A percentile compares a stretch with the other conserved stretches of the same genome.
Evolutionary conservation across 2,329 filamentous ascomycete species (phyloP).

Genomic region (Didymella pinodella): DNA sequence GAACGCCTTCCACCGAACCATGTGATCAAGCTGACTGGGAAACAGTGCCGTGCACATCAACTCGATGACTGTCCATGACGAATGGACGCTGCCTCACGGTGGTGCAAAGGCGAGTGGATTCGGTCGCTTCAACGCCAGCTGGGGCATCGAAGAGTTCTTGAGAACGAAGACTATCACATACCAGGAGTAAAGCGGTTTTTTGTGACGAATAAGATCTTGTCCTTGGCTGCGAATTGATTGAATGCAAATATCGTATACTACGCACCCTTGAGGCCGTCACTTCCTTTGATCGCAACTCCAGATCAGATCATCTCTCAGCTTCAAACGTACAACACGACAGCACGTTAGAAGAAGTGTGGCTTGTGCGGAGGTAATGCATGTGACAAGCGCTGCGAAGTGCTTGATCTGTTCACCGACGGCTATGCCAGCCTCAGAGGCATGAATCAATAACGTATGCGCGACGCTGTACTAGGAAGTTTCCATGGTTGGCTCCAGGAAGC

Average conservation of each 20-base stretch:
- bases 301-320: neutral
- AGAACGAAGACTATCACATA: constrained; percentile 54
- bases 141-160: constrained; percentile 59
- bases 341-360: neutral
- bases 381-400: neutral
- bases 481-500: neutral
- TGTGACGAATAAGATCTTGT: neutral
- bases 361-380: constrained; percentile 2
- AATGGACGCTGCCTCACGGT: constrained; percentile 58
- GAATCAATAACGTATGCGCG: neutral
- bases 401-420: neutral
- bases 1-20: constrained; percentile 13
- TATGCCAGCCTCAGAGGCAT: neutral
- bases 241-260: neutral
- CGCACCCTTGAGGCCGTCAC: neutral
- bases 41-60: constrained; percentile 60
- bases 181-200: constrained; percentile 35
- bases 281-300: neutral
- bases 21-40: neutral
- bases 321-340: neutral
- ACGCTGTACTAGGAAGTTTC: neutral
- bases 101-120: constrained; percentile 60
- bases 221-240: neutral
- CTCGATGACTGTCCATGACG: constrained; percentile 60
- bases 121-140: constrained; percentile 56